phyloP scores from a whole-genome alignment of 169 alveolate genomes.

The Eimeria necatrix region DNA sequence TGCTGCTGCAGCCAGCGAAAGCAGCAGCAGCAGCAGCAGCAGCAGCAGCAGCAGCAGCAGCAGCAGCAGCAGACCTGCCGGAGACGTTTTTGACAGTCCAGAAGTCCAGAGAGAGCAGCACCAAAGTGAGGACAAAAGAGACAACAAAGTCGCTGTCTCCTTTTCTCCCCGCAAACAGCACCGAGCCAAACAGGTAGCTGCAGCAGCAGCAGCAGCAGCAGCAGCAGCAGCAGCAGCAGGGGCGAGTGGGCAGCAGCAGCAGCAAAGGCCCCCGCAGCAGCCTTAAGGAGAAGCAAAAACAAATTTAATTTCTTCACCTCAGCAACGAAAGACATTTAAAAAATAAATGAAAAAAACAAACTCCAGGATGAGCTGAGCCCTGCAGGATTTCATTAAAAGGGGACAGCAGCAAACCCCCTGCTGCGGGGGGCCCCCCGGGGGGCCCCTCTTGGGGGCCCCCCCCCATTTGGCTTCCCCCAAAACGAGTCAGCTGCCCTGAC shows the following conservation, averaged over 20 bases:
- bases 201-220: too few relatives aligned
- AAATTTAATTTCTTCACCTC: neutral
- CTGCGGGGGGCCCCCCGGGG: neutral
- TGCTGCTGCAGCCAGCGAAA: slow-evolving; percentile 15
- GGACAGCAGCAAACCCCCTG: neutral
- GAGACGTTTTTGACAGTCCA: slow-evolving; percentile 78
- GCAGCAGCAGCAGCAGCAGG: too few relatives aligned
- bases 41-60: slow-evolving; percentile 38
- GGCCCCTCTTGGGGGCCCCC: slow-evolving; percentile 7
- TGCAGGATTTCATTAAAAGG: slow-evolving; percentile 13
- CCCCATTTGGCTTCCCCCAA: neutral
- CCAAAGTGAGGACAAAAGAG: slow-evolving; percentile 41
- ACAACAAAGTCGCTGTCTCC: slow-evolving; percentile 28
- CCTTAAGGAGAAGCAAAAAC: neutral
- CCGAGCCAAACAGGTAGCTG: slow-evolving; percentile 6
- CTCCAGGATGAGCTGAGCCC: slow-evolving; percentile 69
- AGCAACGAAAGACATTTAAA: slow-evolving; percentile 40
- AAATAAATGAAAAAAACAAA: slow-evolving; percentile 70
- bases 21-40: slow-evolving; percentile 29
- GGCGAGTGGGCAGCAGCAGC: too few relatives aligned
- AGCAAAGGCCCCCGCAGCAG: too few relatives aligned
- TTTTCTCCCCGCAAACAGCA: neutral
- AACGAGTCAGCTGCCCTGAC: slow-evolving; percentile 61
- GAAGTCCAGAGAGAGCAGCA: slow-evolving; percentile 67
- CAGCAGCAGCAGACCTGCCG: slow-evolving; percentile 46